phyloP scores from a whole-genome alignment of 176 grass and related monocot genomes.

The Avena atlantica region DNA sequence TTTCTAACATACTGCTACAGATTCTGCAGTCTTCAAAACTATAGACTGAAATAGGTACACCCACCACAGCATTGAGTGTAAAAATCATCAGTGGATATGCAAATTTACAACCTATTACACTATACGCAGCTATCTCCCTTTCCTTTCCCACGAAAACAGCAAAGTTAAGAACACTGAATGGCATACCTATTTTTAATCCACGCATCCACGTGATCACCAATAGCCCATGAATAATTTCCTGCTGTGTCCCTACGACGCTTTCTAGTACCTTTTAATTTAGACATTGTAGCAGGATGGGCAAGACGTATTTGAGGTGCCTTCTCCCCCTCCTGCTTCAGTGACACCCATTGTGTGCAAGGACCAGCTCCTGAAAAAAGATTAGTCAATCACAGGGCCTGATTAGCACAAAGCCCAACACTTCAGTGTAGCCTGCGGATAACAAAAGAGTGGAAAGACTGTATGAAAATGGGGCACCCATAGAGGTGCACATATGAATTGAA shows the following conservation, averaged over 20 bases:
- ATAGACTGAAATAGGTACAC: constrained; percentile 4
- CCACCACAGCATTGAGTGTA: neutral
- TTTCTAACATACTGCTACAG: neutral
- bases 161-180: constrained; percentile 28
- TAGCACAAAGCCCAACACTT: constrained; percentile 10
- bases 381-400: constrained; percentile 39
- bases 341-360: constrained; percentile 66
- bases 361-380: constrained; percentile 62
- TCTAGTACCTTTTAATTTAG: constrained; percentile 82
- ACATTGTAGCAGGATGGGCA: constrained; percentile 57
- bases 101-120: neutral
- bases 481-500: constrained; percentile 37
- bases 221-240: constrained; percentile 67
- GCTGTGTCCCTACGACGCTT: constrained; percentile 79
- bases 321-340: constrained; percentile 60
- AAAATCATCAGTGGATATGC: neutral
- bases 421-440: neutral
- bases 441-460: neutral
- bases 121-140: neutral
- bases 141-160: constrained; percentile 14
- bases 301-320: constrained; percentile 74
- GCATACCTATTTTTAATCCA: constrained; percentile 80
- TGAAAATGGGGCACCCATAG: constrained; percentile 7
- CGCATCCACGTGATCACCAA: constrained; percentile 90
- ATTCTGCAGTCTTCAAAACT: neutral